Base-by-base conservation (phyloP, 371 early-diverging fungal species). In the Basidiobolus meristosporus region DNA sequence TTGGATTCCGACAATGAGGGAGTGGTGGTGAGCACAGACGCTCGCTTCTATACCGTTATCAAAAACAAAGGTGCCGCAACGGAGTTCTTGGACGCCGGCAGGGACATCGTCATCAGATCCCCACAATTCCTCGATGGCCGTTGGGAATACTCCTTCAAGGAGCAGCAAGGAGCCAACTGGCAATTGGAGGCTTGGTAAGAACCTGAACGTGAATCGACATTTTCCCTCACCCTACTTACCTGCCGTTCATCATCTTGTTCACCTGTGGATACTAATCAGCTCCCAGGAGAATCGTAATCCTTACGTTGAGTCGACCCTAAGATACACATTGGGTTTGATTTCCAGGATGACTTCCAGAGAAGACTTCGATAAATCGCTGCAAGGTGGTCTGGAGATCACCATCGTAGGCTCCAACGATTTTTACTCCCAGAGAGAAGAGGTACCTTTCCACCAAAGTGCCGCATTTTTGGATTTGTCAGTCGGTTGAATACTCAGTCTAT, bases 391-490 rank as follows among this genome's bases (percentile, higher is more conserved):
- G 26, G 59, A 66, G 23, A 70, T 90, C 17, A 56, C 58, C n/a
- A 73, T 90, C 36, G 61, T 77, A 10, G 89, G 83, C 9, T 76
- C 83, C 60, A 95, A 92, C 47, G 96, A 92, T 55, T 95, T 95
- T 53, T 92, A 95, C 53, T 90, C 92, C 3, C 92, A 92, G 60
- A 60, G 77, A 21, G 62, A 59, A 12, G 60, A 69, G 62, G 73
- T 74, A 59, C 7, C 36, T 28, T 29, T 15, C 32, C 37, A 23
- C 22, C 36, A 1, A 14, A 16, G 6, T n/a, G n/a, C n/a, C n/a
- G n/a, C n/a, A n/a, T n/a, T n/a, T n/a, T 26, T 9, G 9, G 9
- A 5, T 26, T 26, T 26, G 26, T 26, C 9, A 9, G 26, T 5
- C 5, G 9, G 9, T 26, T 9, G 3, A 26, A 26, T 26, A 9